Evolutionary conservation across 805 yeast genomes (phyloP).

Genomic region (Metschnikowia aberdeeniae): DNA sequence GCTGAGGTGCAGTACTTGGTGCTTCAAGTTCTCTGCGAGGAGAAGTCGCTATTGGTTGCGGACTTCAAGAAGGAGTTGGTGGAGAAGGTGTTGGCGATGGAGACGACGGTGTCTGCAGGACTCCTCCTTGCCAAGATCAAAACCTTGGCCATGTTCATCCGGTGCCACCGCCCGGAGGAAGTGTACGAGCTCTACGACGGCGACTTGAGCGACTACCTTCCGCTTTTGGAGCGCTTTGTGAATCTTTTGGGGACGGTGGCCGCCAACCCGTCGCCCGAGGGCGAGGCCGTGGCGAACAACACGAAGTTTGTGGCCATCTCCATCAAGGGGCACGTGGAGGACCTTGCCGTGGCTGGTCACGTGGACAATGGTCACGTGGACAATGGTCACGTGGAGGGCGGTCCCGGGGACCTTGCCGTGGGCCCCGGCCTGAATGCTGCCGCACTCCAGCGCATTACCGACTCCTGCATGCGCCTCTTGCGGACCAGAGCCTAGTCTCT

Average conservation of each 20-base stretch:
- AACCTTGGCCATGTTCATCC: constrained; percentile 13
- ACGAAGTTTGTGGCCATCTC: constrained; percentile 28
- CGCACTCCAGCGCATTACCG: background rate
- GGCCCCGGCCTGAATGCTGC: too few relatives aligned
- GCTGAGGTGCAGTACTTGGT: constrained; percentile 23
- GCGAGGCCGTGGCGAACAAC: constrained; percentile 26
- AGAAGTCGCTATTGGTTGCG: constrained; percentile 5
- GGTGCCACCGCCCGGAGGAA: constrained; percentile 3
- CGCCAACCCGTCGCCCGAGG: constrained; percentile 1
- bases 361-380: background rate
- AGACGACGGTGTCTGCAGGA: constrained; percentile 7
- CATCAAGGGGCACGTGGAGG: constrained; percentile 6
- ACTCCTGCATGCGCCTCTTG: background rate
- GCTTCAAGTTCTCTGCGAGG: constrained; percentile 15
- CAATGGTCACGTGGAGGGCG: too few relatives aligned
- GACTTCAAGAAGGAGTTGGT: constrained; percentile 4
- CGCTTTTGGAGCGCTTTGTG: constrained; percentile 11
- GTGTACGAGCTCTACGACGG: constrained; percentile 5
- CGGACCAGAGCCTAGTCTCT: background rate
- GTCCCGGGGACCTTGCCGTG: too few relatives aligned
- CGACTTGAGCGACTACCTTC: constrained; percentile 8
- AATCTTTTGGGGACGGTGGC: constrained; percentile 10
- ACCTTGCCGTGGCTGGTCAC: background rate
- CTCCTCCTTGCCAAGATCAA: constrained; percentile 13
- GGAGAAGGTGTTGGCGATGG: constrained; percentile 4